Evolutionary conservation across 257 asterid genomes (phyloP).

Genomic region (Coffea canephora): DNA sequence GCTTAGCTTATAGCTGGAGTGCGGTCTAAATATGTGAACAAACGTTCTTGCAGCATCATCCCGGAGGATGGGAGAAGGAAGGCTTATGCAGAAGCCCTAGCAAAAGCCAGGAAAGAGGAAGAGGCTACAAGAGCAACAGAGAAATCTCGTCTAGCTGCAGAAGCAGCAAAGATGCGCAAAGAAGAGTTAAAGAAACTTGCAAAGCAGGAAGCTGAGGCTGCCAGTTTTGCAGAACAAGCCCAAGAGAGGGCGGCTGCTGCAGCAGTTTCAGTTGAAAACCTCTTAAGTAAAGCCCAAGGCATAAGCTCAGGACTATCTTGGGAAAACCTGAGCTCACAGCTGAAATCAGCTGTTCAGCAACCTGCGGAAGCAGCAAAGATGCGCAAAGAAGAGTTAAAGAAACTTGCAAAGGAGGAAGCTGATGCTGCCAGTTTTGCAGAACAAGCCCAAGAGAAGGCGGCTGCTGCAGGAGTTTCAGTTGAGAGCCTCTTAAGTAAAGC

Average conservation of each 20-base stretch:
- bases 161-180: constrained; percentile 38
- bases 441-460: constrained; percentile 52
- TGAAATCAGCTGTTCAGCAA: constrained; percentile 28
- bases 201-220: constrained; percentile 40
- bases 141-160: constrained; percentile 52
- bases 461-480: constrained; percentile 59
- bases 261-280: constrained; percentile 51
- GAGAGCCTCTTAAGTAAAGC: constrained; percentile 58
- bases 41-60: constrained; percentile 47
- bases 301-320: constrained; percentile 37
- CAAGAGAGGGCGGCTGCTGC: constrained; percentile 57
- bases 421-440: constrained; percentile 38
- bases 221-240: constrained; percentile 47
- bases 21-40: constrained; percentile 9
- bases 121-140: constrained; percentile 58
- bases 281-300: constrained; percentile 64
- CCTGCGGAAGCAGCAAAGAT: constrained; percentile 39
- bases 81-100: constrained; percentile 68
- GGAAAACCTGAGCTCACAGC: constrained; percentile 36
- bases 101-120: constrained; percentile 59
- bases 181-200: constrained; percentile 36
- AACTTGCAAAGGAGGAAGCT: constrained; percentile 43
- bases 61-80: constrained; percentile 89
- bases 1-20: neutral
- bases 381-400: constrained; percentile 34